Evolutionary conservation across 176 grass and related monocot species (phyloP).

Genomic region (Alloteropsis semialata): DNA sequence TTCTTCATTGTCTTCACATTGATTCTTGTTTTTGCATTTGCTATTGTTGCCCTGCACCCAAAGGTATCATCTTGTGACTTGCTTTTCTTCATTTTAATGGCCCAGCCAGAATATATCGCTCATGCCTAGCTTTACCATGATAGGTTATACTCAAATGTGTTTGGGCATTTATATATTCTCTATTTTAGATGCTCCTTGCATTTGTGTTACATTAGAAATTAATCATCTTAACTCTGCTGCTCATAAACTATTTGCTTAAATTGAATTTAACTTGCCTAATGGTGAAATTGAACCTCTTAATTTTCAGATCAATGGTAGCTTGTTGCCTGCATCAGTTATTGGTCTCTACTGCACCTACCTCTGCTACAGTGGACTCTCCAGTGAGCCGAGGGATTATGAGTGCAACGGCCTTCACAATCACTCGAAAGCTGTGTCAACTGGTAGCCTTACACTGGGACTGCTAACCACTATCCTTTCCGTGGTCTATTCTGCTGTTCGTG

Average conservation of each 20-base stretch:
- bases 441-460: constrained; percentile 84
- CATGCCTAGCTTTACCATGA: background rate
- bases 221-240: background rate
- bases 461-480: constrained; percentile 94
- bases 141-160: background rate
- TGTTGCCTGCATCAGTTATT: constrained; percentile 90
- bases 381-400: constrained; percentile 92
- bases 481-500: constrained; percentile 97
- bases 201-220: background rate
- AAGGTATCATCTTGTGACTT: constrained; percentile 50
- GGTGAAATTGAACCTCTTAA: background rate
- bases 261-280: background rate
- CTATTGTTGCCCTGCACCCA: constrained; percentile 84
- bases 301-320: constrained; percentile 85
- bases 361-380: constrained; percentile 93
- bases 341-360: constrained; percentile 85
- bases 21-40: constrained; percentile 81
- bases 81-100: background rate
- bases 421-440: constrained; percentile 89
- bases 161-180: background rate
- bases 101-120: background rate
- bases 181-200: background rate
- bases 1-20: constrained; percentile 93
- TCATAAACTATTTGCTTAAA: background rate
- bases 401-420: constrained; percentile 98